Base-by-base conservation (phyloP, 116 monocot genomes). In the Iris pallida region DNA sequence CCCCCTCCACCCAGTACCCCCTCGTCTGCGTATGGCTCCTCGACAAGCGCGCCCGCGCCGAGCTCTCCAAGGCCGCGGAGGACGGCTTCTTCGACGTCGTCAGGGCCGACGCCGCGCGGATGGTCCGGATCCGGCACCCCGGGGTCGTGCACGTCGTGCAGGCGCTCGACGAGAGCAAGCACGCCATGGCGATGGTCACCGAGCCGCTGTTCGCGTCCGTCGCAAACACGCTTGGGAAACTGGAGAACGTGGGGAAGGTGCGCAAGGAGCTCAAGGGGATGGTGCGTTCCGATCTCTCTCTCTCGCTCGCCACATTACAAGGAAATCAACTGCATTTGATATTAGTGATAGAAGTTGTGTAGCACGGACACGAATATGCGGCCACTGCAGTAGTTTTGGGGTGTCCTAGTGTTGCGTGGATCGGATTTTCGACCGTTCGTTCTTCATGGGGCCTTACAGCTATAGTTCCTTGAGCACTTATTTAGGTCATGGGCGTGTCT, bases 111-210 rank as follows among this genome's bases (percentile, higher is more conserved):
- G 92, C 92, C 12, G 81, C 81, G 13, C 70, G 85, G 43, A 71
- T 97, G 6, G 85, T 97, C 15, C 75, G 92, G 48, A 65, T 97
- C 68, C 72, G 96, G 43, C 96, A 97, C 45, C 92, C 96, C 5
- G 96, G 96, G 45, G 96, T 97, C 30, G 82, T 97, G 16, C 96
- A 97, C 47, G 92, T 97, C 3, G 92, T 97, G 16, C 92, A 92
- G 89, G 96, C 81, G 42, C 78, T 97, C 53, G 96, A 97, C 55
- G 96, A 97, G 89, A 87, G 68, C 71, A 97, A 97, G 87, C 85
- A 84, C 64, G 89, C 96, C 49, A 92, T 97, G 89, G 96, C 89
- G 40, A 90, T 97, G 92, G 96, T 84, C 11, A 97, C 96, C 2
- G 96, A 97, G 83, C 96, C 96, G 5, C 75, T 97, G 55, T 97